Base-by-base conservation (phyloP, 176 grass and related monocot genomes). In the Juncus effusus region DNA sequence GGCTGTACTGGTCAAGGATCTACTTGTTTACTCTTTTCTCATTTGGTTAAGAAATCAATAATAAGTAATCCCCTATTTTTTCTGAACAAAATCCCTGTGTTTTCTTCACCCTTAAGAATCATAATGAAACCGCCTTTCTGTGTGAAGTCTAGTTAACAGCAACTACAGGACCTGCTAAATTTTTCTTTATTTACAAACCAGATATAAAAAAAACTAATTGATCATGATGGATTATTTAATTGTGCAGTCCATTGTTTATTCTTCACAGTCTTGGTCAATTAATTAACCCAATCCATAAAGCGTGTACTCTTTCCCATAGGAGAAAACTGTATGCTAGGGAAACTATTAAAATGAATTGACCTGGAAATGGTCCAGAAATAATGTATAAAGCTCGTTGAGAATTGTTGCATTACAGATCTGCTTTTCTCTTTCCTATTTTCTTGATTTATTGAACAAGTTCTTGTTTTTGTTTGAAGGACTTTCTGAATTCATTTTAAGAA, bases 391-490 rank as follows among this genome's bases (percentile, higher is more conserved):
- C 35, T 41, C 13, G 39, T 36, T 59, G 54, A 72, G 11, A 47
- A 36, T 60, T 58, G 2, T 38, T n/a, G 52, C 55, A 4, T 59
- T 28, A 45, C 13, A 60, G 37, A 58, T 59, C 54, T 12, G 41
- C 37, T 71, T 36, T 14, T 72, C 54, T 28, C 19, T 42, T 60
- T 45, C 38, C 0, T 47, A 12, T 9, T 72, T 45, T 72, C 39
- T 59, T 72, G 14, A 72, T 28, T 11, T 16, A 4, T 67, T 54
- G 11, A 6, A 1, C 51, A 8, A 3, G 5, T 28, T 10, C 52
- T 72, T 72, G 69, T 8, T 72, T 63, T 36, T 59, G 40, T 44
- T 47, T 41, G 19, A 53, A 72, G 58, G 40, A 42, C 28, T 7
- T 69, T 19, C n/a, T 12, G 53, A 7, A 38, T 47, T 47, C 13